Conservation (phyloP, 2,329 filamentous ascomycete species). For the Cladobotryum protrusum region DNA sequence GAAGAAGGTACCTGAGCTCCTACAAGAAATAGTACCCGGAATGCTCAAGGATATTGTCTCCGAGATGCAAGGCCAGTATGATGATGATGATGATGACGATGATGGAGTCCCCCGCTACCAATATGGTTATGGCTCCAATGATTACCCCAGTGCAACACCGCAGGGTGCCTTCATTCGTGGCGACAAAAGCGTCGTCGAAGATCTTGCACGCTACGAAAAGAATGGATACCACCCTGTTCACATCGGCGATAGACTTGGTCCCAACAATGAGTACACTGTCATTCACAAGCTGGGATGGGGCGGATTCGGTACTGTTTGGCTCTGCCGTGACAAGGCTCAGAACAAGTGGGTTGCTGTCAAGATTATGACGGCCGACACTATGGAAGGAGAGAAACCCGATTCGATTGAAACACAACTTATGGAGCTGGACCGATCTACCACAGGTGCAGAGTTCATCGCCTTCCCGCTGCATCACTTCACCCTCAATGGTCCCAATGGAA, state of each 20-base stretch:
- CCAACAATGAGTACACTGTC: conserved; percentile 33
- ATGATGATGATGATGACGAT: too few relatives aligned
- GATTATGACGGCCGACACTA: conserved; percentile 21
- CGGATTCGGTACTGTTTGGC: conserved; percentile 40
- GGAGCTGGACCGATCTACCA: neutral
- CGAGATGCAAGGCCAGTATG: too few relatives aligned
- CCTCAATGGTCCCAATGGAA: conserved; percentile 21
- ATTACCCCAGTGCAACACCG: neutral
- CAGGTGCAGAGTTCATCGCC: conserved; percentile 6
- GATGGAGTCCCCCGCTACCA: too few relatives aligned
- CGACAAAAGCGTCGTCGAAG: conserved; percentile 12
- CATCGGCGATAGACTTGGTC: conserved; percentile 31
- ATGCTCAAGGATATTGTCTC: too few relatives aligned
- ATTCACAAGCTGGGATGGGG: conserved; percentile 40
- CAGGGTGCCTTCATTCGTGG: conserved; percentile 10
- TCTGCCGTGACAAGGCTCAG: conserved; percentile 27
- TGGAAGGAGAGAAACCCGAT: neutral
- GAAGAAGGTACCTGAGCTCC: too few relatives aligned
- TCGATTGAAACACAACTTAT: conserved; percentile 1
- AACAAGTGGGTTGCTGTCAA: conserved; percentile 26
- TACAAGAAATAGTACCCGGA: too few relatives aligned
- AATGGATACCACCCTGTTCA: conserved; percentile 39
- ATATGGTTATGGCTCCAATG: neutral
- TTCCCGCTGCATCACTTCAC: conserved; percentile 20
- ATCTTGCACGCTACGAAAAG: conserved; percentile 24